Conservation (phyloP, 202 grass and related monocot genomes). For the Brachypodium distachyon region DNA sequence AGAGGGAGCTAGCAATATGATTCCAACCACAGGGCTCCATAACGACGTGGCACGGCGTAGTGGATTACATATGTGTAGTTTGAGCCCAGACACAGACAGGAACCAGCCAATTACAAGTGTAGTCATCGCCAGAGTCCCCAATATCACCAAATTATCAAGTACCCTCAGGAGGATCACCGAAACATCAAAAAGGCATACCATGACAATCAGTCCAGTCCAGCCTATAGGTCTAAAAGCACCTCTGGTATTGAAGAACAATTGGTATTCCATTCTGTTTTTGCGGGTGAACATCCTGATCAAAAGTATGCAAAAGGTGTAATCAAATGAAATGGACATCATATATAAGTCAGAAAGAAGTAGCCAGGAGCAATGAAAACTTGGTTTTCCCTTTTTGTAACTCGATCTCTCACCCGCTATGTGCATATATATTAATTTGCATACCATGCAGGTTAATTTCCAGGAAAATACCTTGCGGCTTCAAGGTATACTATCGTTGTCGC, state of each 20-base stretch:
- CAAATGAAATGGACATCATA: no score
- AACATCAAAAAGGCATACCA: neutral
- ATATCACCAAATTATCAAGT: no score
- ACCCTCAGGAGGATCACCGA: neutral
- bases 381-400: no score
- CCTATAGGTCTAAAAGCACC: neutral
- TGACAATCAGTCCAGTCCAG: neutral
- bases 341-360: no score
- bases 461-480: neutral
- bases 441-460: no score
- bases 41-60: neutral
- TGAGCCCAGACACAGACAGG: neutral
- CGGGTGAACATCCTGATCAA: slow-evolving; percentile 4
- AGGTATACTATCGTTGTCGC: neutral
- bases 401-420: no score
- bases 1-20: neutral
- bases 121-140: neutral
- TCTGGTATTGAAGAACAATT: neutral
- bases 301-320: no score
- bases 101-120: neutral
- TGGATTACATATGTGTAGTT: no score
- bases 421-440: no score
- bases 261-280: neutral
- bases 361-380: no score
- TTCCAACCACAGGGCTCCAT: neutral